A percentile compares a stretch with the other conserved stretches of the same genome.
phyloP scores from a whole-genome alignment of 192 early-diverging fungal genomes.

The Coemansia umbellata region DNA sequence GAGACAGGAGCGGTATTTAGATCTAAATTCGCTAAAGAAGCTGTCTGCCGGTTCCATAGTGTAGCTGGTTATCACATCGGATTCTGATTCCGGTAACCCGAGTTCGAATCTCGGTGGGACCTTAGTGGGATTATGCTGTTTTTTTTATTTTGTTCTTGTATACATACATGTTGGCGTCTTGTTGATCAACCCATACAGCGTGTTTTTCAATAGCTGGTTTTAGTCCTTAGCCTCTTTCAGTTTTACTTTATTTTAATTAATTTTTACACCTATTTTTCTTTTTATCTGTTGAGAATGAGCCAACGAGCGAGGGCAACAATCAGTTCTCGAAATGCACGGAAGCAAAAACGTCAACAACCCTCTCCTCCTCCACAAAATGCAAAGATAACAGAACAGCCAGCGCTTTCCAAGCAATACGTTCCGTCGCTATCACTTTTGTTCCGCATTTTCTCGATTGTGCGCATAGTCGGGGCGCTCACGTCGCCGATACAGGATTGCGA shows the following conservation, averaged over 20 bases:
- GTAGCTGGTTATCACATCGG: slow-evolving; percentile 43
- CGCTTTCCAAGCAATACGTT: slow-evolving; percentile 3
- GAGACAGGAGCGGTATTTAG: too few species aligned
- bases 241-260: too few species aligned
- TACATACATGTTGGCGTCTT: neutral
- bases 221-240: too few species aligned
- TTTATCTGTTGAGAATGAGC: too few species aligned
- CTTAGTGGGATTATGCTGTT: slow-evolving; percentile 15
- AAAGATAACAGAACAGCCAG: neutral
- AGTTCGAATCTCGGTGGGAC: slow-evolving; percentile 47
- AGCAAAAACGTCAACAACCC: too few species aligned
- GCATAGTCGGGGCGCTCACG: slow-evolving; percentile 24
- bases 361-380: neutral
- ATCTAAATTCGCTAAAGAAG: too few species aligned
- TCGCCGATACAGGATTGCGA: slow-evolving; percentile 51
- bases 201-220: too few species aligned
- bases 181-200: too few species aligned
- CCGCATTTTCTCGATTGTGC: slow-evolving; percentile 18
- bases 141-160: slow-evolving; percentile 3
- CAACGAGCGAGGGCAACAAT: too few species aligned
- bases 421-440: slow-evolving; percentile 21
- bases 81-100: slow-evolving; percentile 45
- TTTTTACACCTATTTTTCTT: too few species aligned
- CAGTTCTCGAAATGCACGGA: too few species aligned
- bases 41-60: slow-evolving; percentile 22